Base-by-base conservation (phyloP, 768 basidiomycete genomes). In the Epithele typhae region DNA sequence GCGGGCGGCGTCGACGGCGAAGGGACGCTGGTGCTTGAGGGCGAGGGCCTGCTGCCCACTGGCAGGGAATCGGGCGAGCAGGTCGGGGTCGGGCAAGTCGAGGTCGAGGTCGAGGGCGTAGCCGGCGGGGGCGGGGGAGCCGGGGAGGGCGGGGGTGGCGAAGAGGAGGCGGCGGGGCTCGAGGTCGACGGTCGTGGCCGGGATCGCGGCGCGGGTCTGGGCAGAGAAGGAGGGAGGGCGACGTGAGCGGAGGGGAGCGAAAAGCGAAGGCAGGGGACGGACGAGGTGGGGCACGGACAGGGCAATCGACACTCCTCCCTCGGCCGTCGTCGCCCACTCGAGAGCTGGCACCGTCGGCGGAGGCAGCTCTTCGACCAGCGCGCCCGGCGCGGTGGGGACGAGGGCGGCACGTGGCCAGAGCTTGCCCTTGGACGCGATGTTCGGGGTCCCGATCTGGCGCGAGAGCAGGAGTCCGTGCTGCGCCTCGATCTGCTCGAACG, bases 371-470 rank as follows among this genome's bases (percentile, higher is more conserved):
- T 79, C 69, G 45, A 83, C 77, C n/a, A 77, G 68, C 1, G 64
- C 60, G 46, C 68, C 69, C 18, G 79, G 64, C 4, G 66, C 55
- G 17, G 69, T 54, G 4, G 84, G 83, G 21, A 90, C 69, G 34
- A 69, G 59, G 1, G 80, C 80, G 11, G 73, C 75, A 25, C 87
- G 79, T 12, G 79, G 73, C 22, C 60, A 57, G 2, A 83, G 75
- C 55, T 72, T 76, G n/a, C 88, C 88, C 62, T 91, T 92, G 43
- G 81, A 80, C 3, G 75, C 65, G 43, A 92, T 87, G 63, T 91
- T 92, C 5, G 88, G 88, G 0, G 77, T 84, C 19, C 75, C 75
- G 49, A 91, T 79, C 39, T 78, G 72, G 19, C 86, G 77, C 1
- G 87, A 87, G 36, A 90, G 74, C 0, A 69, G 53, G n/a, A 87